Conservation (phyloP, 2,329 filamentous ascomycete species). For the Xylaria sp. region DNA sequence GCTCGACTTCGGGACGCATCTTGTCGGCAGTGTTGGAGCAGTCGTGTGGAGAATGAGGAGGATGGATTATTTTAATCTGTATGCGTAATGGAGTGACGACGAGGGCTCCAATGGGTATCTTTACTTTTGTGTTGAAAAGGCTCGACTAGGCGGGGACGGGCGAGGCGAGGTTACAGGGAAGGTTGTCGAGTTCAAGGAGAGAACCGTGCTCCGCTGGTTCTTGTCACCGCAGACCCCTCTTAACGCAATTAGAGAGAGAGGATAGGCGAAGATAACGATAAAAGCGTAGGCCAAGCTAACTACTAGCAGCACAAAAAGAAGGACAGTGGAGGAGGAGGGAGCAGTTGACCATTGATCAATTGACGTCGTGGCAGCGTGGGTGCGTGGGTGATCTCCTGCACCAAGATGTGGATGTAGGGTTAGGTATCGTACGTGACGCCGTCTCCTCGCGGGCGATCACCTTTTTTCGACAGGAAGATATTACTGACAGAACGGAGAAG, state of each 20-base stretch:
- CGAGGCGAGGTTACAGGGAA: not conserved
- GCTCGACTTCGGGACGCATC: slow-evolving; percentile 98
- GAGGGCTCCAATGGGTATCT: slow-evolving; percentile 13
- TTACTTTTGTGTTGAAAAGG: slow-evolving; percentile 2
- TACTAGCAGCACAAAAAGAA: slow-evolving; percentile 5
- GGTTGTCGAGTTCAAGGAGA: not conserved
- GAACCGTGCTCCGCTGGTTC: slow-evolving; percentile 1
- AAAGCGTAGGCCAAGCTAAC: slow-evolving; percentile 18
- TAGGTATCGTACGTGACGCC: slow-evolving; percentile 11
- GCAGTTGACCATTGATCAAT: slow-evolving; percentile 8
- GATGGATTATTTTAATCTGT: slow-evolving; percentile 5
- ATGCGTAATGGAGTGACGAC: slow-evolving; percentile 11
- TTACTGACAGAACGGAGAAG: not conserved
- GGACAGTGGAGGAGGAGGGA: slow-evolving; percentile 9
- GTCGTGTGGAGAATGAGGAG: slow-evolving; percentile 11
- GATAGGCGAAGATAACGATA: slow-evolving; percentile 1
- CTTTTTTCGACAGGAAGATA: slow-evolving; percentile 3
- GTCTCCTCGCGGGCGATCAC: slow-evolving; percentile 18
- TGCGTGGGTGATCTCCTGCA: slow-evolving; percentile 7
- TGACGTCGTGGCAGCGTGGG: too few species aligned
- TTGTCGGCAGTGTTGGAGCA: slow-evolving; percentile 41
- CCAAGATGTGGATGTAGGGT: too few species aligned
- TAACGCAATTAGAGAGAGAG: not conserved
- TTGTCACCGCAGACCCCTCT: not conserved
- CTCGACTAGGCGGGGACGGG: slow-evolving; percentile 4